Conservation (phyloP, 257 asterid species). For the Ilex aquifolium region DNA sequence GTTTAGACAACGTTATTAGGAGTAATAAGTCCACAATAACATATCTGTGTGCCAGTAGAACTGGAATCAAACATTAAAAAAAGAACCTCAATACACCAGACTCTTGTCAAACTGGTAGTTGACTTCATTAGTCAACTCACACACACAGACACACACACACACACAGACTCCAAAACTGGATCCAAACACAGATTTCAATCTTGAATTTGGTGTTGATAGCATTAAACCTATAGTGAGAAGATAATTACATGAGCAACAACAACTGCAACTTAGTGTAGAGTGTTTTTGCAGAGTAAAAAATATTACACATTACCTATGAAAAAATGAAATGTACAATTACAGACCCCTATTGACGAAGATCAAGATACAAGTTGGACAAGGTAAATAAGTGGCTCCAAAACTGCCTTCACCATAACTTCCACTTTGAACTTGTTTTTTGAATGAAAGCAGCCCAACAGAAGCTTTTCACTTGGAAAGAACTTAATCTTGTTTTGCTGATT, state of each 20-base stretch:
- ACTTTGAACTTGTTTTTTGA: slow-evolving; percentile 25
- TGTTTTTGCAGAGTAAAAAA: slow-evolving; percentile 31
- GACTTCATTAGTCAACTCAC: too few relatives aligned
- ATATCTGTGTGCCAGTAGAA: too few relatives aligned
- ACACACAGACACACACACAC: too few relatives aligned
- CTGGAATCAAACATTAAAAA: too few relatives aligned
- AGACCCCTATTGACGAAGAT: slow-evolving; percentile 47
- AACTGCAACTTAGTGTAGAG: slow-evolving; percentile 2
- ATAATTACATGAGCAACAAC: slow-evolving; percentile 28
- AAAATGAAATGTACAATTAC: slow-evolving; percentile 40
- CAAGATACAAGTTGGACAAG: slow-evolving; percentile 19
- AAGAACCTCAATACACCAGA: too few relatives aligned
- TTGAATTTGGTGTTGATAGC: slow-evolving; percentile 11
- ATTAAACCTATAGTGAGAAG: slow-evolving; percentile 16
- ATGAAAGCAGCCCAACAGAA: slow-evolving; percentile 27
- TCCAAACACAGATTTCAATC: neutral
- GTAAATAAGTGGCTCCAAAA: slow-evolving; percentile 24
- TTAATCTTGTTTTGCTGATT: slow-evolving; percentile 16
- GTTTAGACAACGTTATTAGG: too few relatives aligned
- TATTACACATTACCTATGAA: slow-evolving; percentile 24
- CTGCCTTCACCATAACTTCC: slow-evolving; percentile 40
- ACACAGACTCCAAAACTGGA: too few relatives aligned
- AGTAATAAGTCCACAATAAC: too few relatives aligned
- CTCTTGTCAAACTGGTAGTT: too few relatives aligned
- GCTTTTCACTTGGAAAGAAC: slow-evolving; percentile 24